Percentiles rank a stretch among this genome's conserved stretches.
These are phyloP conservation scores for Alternaria arbusti DNA, from an alignment of 2,329 filamentous ascomycete species.

Conservation along the genomic window DNA sequence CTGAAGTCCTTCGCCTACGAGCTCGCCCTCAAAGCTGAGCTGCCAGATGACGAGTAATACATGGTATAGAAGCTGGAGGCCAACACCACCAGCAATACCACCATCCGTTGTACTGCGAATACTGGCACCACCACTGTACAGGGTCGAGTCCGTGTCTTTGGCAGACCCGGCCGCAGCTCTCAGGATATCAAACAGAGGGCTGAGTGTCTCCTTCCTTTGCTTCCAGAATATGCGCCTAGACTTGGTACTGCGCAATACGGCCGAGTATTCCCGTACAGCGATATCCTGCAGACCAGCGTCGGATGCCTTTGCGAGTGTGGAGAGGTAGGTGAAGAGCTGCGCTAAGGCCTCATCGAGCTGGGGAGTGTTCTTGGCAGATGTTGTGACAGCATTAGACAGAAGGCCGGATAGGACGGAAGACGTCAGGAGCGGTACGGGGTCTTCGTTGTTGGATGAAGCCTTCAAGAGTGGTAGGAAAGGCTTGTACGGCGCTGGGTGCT, in stretches of 20 bases:
- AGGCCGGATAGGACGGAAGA: slow-evolving; percentile 85
- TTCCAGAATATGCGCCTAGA: slow-evolving; percentile 89
- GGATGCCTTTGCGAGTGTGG: slow-evolving; percentile 79
- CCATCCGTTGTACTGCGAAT: slow-evolving; percentile 69
- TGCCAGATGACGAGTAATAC: slow-evolving; percentile 95
- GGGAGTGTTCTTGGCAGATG: slow-evolving; percentile 63
- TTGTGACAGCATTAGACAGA: slow-evolving; percentile 68
- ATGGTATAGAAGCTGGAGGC: slow-evolving; percentile 91
- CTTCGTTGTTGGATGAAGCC: slow-evolving; percentile 81
- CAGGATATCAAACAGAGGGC: slow-evolving; percentile 82
- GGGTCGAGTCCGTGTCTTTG: slow-evolving; percentile 69
- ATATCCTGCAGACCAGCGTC: slow-evolving; percentile 95
- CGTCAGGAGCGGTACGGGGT: slow-evolving; percentile 86
- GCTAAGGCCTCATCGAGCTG: slow-evolving; percentile 80
- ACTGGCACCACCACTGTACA: slow-evolving; percentile 60
- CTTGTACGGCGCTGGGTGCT: slow-evolving; percentile 72
- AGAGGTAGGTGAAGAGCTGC: slow-evolving; percentile 84
- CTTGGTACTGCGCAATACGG: slow-evolving; percentile 75
- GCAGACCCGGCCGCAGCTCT: slow-evolving; percentile 75
- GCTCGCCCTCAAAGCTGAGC: slow-evolving; percentile 82
- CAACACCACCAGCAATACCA: slow-evolving; percentile 75
- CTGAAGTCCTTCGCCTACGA: slow-evolving; percentile 80
- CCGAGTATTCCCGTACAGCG: slow-evolving; percentile 88
- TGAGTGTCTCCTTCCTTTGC: slow-evolving; percentile 82
- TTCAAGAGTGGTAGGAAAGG: slow-evolving; percentile 85